phyloP scores from a whole-genome alignment of 257 asterid species.

The Apocynum venetum region DNA sequence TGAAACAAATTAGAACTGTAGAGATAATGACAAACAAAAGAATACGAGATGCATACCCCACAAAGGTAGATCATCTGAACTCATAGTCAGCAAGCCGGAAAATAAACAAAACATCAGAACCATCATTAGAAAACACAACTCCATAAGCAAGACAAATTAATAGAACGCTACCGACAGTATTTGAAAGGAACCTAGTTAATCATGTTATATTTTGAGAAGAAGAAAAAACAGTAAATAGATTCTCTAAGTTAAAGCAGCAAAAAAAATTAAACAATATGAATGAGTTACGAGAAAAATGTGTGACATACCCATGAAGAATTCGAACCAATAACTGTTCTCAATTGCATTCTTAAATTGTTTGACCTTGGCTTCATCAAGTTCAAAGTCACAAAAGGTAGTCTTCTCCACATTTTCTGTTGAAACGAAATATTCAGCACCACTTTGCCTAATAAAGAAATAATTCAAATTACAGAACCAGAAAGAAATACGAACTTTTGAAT shows the following conservation, averaged over 20 bases:
- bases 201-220: not conserved
- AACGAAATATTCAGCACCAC: slow-evolving; percentile 11
- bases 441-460: slow-evolving; percentile 9
- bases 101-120: slow-evolving; percentile 15
- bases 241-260: not conserved
- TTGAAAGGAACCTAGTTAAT: not conserved
- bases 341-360: slow-evolving; percentile 57
- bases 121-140: not conserved
- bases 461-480: not conserved
- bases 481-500: slow-evolving; percentile 54
- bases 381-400: slow-evolving; percentile 41
- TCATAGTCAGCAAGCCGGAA: slow-evolving; percentile 20
- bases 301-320: slow-evolving; percentile 56
- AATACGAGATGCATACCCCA: slow-evolving; percentile 70
- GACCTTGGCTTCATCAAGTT: slow-evolving; percentile 50
- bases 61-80: slow-evolving; percentile 89
- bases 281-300: not conserved
- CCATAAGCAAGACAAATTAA: not conserved
- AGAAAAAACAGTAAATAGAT: not conserved
- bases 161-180: not conserved
- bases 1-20: not conserved
- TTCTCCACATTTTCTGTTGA: slow-evolving; percentile 62
- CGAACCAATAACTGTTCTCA: slow-evolving; percentile 58
- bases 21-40: not conserved
- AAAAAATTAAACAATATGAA: not conserved